These are phyloP conservation scores for Tuber aestivum DNA, from an alignment of 495 filamentous ascomycete species.

Conservation along the genomic window DNA sequence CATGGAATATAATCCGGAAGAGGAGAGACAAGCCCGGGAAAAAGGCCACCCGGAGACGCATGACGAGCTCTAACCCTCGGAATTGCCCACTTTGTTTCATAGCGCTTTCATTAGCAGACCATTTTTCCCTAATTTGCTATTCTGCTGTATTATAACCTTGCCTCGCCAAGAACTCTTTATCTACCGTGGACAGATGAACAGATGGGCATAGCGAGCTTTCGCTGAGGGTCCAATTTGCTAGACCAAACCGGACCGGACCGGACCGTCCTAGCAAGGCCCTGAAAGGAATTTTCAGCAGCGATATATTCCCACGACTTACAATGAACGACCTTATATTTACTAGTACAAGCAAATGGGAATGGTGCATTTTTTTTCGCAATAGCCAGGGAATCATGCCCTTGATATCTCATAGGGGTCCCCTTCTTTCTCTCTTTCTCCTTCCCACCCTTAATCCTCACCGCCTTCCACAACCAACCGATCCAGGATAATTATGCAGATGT, in stretches of 20 bases:
- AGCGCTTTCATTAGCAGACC: background rate
- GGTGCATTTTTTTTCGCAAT: background rate
- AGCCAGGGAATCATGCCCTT: conserved; percentile 3
- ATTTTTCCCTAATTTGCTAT: background rate
- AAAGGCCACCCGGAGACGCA: conserved; percentile 16
- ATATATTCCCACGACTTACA: background rate
- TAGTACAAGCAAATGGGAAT: conserved; percentile 5
- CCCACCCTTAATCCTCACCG: conserved; percentile 3
- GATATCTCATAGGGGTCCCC: background rate
- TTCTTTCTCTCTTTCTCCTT: background rate
- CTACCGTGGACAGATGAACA: background rate
- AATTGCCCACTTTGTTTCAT: background rate
- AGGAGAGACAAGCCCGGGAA: conserved; percentile 1
- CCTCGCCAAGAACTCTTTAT: background rate
- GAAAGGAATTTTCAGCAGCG: background rate
- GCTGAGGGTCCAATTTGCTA: background rate
- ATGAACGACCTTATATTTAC: background rate
- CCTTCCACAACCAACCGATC: conserved; percentile 12
- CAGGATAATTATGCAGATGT: conserved; percentile 12
- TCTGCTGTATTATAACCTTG: background rate
- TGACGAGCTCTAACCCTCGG: background rate
- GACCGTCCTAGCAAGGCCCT: background rate
- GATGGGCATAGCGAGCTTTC: background rate
- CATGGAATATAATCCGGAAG: conserved; percentile 10
- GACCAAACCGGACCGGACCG: background rate